Evolutionary conservation across 495 filamentous ascomycete species (phyloP).

Genomic region (Trichoderma orchidacearum): DNA sequence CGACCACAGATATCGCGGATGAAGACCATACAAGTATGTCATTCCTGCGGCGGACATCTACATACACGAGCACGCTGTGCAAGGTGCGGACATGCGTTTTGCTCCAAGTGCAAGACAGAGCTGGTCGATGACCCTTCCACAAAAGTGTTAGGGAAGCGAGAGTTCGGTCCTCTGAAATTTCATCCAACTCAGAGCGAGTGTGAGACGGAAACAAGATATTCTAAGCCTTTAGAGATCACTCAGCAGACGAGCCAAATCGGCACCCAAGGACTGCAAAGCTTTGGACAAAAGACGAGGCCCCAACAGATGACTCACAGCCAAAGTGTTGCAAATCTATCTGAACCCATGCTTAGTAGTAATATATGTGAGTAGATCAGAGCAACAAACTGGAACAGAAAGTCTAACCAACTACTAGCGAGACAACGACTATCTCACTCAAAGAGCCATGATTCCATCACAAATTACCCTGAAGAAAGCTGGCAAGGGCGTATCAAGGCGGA

Average conservation of each 20-base stretch:
- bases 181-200: no score
- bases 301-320: not conserved
- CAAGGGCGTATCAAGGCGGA: not conserved
- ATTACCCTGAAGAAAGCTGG: not conserved
- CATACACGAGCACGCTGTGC: conserved; percentile 1
- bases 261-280: not conserved
- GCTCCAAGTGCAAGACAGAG: conserved; percentile 7
- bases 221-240: no score
- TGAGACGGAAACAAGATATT: no score
- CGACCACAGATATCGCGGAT: not conserved
- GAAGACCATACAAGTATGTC: conserved; percentile 1
- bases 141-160: no score
- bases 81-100: conserved; percentile 9
- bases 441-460: not conserved
- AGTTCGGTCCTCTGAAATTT: no score
- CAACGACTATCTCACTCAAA: not conserved
- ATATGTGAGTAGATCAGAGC: not conserved
- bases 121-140: not conserved
- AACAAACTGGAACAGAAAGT: not conserved
- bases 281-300: not conserved
- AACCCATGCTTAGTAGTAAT: not conserved
- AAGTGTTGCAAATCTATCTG: not conserved
- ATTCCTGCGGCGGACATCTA: conserved; percentile 8
- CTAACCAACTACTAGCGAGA: not conserved
- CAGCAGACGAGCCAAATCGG: not conserved